Percentiles rank a stretch among this genome's conserved stretches.
These are phyloP conservation scores for Zygoascus tannicola DNA, from an alignment of 805 yeast species.

Conservation along the genomic window DNA sequence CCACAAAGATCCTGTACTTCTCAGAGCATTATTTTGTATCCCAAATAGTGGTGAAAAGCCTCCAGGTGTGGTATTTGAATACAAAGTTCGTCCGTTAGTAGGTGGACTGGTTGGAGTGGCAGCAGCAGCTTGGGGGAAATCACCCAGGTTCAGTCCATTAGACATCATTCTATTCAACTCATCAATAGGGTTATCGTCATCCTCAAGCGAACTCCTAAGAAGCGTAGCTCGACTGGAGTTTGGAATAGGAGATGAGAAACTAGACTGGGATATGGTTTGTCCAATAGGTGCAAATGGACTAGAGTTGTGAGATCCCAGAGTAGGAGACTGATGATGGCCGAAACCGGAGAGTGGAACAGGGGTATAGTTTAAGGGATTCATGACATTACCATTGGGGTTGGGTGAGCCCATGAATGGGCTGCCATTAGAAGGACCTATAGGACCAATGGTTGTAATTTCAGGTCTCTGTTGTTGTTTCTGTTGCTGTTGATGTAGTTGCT, in stretches of 20 bases:
- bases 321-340: background rate
- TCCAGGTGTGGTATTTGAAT: background rate
- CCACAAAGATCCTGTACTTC: constrained; percentile 4
- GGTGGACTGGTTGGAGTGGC: background rate
- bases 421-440: background rate
- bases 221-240: background rate
- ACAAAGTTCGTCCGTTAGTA: background rate
- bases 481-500: background rate
- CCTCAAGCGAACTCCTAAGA: constrained; percentile 2
- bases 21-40: background rate
- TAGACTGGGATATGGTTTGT: background rate
- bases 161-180: constrained; percentile 14
- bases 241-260: background rate
- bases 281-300: background rate
- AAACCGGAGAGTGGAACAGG: no score
- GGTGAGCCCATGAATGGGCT: no score
- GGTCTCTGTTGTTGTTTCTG: background rate
- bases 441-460: background rate
- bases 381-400: background rate
- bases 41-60: background rate
- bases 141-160: background rate
- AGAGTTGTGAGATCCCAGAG: background rate
- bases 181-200: constrained; percentile 14
- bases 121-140: background rate
- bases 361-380: background rate